These are phyloP conservation scores for Alternaria sp. DNA, from an alignment of 2,329 filamentous ascomycete genomes.

Conservation along the genomic window DNA sequence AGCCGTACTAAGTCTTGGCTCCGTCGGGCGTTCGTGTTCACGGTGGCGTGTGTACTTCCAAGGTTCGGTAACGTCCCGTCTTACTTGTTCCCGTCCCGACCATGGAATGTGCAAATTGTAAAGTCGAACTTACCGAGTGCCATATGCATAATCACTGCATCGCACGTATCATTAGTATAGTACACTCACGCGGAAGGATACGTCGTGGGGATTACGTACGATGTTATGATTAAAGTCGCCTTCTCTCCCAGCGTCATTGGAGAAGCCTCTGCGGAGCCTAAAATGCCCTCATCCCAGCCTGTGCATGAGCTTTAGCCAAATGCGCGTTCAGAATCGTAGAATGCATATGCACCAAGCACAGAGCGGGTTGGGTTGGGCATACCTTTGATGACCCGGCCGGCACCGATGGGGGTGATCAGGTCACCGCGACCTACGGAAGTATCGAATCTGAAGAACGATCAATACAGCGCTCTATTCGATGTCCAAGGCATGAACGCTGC, in stretches of 20 bases:
- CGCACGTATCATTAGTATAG: slow-evolving; percentile 23
- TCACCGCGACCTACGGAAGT: slow-evolving; percentile 78
- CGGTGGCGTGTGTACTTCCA: background rate
- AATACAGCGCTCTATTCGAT: slow-evolving; percentile 6
- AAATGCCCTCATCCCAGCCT: slow-evolving; percentile 73
- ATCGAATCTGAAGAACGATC: slow-evolving; percentile 73
- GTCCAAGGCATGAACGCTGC: background rate
- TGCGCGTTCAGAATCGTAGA: slow-evolving; percentile 5
- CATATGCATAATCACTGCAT: slow-evolving; percentile 48
- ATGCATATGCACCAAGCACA: slow-evolving; percentile 4
- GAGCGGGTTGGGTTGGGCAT: slow-evolving; percentile 35
- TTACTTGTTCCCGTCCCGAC: slow-evolving; percentile 3
- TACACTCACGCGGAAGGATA: background rate
- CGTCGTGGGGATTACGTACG: slow-evolving; percentile 58
- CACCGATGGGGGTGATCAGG: slow-evolving; percentile 79
- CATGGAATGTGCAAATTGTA: background rate
- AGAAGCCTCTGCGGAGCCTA: slow-evolving; percentile 38
- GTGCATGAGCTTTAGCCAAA: slow-evolving; percentile 28
- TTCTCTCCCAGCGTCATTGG: slow-evolving; percentile 92
- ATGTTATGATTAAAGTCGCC: slow-evolving; percentile 80
- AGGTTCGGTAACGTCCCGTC: background rate
- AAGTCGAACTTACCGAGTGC: slow-evolving; percentile 40
- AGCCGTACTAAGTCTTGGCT: background rate
- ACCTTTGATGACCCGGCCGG: slow-evolving; percentile 88
- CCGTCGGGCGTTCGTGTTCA: background rate